Base-by-base conservation (phyloP, 768 basidiomycete species). In the Leccinum aurantiacum region DNA sequence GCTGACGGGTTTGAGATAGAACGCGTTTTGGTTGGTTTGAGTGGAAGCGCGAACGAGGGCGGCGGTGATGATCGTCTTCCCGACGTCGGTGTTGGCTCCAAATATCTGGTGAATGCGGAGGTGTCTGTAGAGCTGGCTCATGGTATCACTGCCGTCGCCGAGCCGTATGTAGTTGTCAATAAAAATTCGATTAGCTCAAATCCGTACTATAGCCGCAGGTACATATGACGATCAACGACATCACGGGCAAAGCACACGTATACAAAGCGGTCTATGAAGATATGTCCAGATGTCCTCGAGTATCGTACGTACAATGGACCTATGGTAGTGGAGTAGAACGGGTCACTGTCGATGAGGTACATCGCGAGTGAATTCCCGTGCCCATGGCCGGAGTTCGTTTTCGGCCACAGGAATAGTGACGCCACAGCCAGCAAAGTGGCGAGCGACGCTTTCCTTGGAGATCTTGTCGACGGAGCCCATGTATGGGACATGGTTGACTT, bases 51-150 rank as follows among this genome's bases (percentile, higher is more conserved):
- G 82, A 48, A 88, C 84, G 37, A 98, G 85, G 1, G 92, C 92
- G 2, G 94, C 84, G 1, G 93, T 90, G 56, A 98, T 77, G 59
- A 98, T 82, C 0, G 95, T 97, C 76, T 98, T 98, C 27, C 96
- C 96, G 53, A 98, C 95, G 74, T 94, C 88, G 2, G 96, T 98
- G 75, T 96, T 97, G 1, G 95, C 94, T 33, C 96, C 96, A 69
- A 97, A 96, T 60, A 98, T 79, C 71, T 96, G 93, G 73, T 95
- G 91, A 31, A 94, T 78, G 17, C 93, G 85, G 35, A 98, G 82
- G 69, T 95, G 82, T 67, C 84, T 87, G 79, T 90, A 95, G 49
- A 98, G 86, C 22, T 88, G 81, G 53, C 90, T 85, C 93, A 95
- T 94, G 22, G 63, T 64, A 60, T 59, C 7, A 37, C 35, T 13